These are phyloP conservation scores for Cucurbita ficifolia DNA, from an alignment of 306 rosid species.

Conservation along the genomic window DNA sequence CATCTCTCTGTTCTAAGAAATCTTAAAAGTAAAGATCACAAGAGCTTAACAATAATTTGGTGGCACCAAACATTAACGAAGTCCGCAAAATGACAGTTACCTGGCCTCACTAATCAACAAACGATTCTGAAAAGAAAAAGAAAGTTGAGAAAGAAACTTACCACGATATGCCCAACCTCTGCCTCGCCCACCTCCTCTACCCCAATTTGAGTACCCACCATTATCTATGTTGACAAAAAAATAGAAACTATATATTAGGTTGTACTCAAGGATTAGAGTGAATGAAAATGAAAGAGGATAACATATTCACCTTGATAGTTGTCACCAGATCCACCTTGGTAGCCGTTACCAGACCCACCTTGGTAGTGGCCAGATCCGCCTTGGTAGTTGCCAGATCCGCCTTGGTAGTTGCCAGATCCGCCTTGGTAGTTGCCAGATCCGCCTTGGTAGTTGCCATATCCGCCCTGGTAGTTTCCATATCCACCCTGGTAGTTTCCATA, in stretches of 20 bases:
- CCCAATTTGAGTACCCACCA: constrained; percentile 67
- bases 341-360: constrained; percentile 18
- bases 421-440: constrained; percentile 13
- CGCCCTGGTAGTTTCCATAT: constrained; percentile 18
- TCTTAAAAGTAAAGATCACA: neutral
- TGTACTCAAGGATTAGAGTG: neutral
- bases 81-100: neutral
- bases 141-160: constrained; percentile 16
- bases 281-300: neutral
- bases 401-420: constrained; percentile 23
- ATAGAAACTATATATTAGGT: neutral
- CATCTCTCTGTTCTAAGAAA: neutral
- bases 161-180: constrained; percentile 71
- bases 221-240: constrained; percentile 31
- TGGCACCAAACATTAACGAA: neutral
- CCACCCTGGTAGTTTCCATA: constrained; percentile 21
- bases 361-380: constrained; percentile 49
- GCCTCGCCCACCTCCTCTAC: constrained; percentile 68
- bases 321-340: constrained; percentile 17
- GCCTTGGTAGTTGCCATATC: constrained; percentile 23
- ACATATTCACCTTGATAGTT: constrained; percentile 17
- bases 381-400: constrained; percentile 30
- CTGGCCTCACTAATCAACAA: neutral
- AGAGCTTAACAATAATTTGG: neutral
- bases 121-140: neutral